A percentile compares a stretch with the other conserved stretches of the same genome.
These are phyloP conservation scores for Gymnopilus dilepis DNA, from an alignment of 768 basidiomycete genomes.

Conservation along the genomic window DNA sequence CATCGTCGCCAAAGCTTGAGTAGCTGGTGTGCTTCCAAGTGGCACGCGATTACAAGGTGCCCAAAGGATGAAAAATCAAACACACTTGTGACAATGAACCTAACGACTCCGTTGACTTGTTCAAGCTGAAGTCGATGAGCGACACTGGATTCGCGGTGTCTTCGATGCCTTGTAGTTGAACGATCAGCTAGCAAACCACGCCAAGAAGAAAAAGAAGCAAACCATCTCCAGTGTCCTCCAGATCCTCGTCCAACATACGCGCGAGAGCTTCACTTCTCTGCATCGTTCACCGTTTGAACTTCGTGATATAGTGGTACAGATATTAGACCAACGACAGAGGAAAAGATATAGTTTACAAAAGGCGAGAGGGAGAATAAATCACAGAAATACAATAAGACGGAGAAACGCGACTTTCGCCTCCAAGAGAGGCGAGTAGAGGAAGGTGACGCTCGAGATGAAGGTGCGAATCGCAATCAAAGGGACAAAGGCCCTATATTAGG, in stretches of 20 bases:
- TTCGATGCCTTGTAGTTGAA: not conserved
- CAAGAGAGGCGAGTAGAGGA: not conserved
- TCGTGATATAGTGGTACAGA: not conserved
- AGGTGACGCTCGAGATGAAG: not conserved
- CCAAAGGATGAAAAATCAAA: not conserved
- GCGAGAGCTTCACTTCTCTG: slow-evolving; percentile 6
- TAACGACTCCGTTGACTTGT: slow-evolving; percentile 15
- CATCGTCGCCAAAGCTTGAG: slow-evolving; percentile 30
- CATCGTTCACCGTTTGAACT: not conserved
- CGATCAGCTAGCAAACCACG: not conserved
- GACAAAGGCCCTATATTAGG: too few species aligned
- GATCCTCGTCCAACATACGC: slow-evolving; percentile 14
- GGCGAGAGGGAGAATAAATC: not conserved
- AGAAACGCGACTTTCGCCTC: not conserved
- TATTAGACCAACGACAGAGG: not conserved
- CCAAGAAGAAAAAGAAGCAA: not conserved
- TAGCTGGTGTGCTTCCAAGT: slow-evolving; percentile 28
- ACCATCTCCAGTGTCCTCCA: slow-evolving; percentile 4
- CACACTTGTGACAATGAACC: slow-evolving; percentile 19
- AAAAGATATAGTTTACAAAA: not conserved
- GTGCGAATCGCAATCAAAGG: not conserved
- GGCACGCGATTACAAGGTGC: not conserved
- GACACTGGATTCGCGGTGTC: not conserved
- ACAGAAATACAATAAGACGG: not conserved
- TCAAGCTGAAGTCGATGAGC: slow-evolving; percentile 2